Evolutionary conservation across 768 basidiomycete species (phyloP).

Genomic region (Amanita subjunquillea): DNA sequence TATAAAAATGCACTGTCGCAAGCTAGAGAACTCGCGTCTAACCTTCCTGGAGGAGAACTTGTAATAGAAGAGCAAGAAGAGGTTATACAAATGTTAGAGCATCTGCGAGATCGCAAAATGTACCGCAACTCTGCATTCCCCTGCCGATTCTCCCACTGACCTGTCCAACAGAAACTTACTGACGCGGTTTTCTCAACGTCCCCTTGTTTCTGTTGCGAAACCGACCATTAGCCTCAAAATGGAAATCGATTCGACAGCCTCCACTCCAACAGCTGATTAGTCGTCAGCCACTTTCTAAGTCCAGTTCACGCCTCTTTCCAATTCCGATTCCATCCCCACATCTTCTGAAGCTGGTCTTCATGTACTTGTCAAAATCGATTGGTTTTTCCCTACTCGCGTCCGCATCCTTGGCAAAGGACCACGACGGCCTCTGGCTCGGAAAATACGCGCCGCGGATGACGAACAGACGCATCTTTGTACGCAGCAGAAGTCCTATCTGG

Average conservation of each 20-base stretch:
- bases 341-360: slow-evolving; percentile 1
- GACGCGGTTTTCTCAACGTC: slow-evolving; percentile 35
- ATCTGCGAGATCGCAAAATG: slow-evolving; percentile 54
- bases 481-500: no score
- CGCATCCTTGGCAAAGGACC: neutral
- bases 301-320: neutral
- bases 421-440: neutral
- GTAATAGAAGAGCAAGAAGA: slow-evolving; percentile 59
- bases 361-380: neutral
- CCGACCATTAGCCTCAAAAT: neutral
- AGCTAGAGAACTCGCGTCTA: slow-evolving; percentile 48
- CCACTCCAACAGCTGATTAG: slow-evolving; percentile 43
- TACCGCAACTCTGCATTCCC: slow-evolving; percentile 16
- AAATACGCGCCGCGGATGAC: no score
- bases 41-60: slow-evolving; percentile 67
- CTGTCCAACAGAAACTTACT: slow-evolving; percentile 39
- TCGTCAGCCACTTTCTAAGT: neutral
- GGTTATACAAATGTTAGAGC: slow-evolving; percentile 59
- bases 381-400: neutral
- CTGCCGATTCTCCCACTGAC: neutral
- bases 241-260: slow-evolving; percentile 52
- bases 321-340: neutral
- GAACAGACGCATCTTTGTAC: no score
- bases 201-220: slow-evolving; percentile 21
- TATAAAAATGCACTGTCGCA: slow-evolving; percentile 48